These are phyloP conservation scores for Backusella tuberculispora DNA, from an alignment of 192 early-diverging fungal genomes.

Conservation along the genomic window DNA sequence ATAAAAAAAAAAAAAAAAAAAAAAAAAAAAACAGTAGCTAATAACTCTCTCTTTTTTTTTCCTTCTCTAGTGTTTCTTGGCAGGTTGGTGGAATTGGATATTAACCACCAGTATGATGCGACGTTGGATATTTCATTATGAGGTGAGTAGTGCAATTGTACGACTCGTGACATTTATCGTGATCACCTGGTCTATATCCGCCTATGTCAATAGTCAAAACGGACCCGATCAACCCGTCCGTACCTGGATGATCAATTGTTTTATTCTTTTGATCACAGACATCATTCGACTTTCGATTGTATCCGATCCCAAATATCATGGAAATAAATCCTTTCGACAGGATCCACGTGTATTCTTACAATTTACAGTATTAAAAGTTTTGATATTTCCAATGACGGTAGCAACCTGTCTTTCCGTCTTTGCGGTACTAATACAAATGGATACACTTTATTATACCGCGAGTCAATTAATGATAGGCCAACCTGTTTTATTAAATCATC, in stretches of 20 bases:
- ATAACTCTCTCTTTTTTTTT: neutral
- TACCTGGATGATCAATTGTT: slow-evolving; percentile 58
- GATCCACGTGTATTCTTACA: neutral
- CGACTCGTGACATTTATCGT: slow-evolving; percentile 57
- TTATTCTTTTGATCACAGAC: slow-evolving; percentile 48
- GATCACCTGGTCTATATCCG: slow-evolving; percentile 58
- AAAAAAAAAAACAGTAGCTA: no score
- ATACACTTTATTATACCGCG: slow-evolving; percentile 15
- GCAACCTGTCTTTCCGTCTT: slow-evolving; percentile 20
- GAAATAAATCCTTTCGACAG: neutral
- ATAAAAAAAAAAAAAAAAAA: neutral
- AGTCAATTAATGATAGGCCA: slow-evolving; percentile 11
- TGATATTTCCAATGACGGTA: slow-evolving; percentile 16
- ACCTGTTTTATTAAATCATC: neutral
- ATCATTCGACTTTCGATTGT: slow-evolving; percentile 40
- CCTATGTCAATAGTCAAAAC: slow-evolving; percentile 46
- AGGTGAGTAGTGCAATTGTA: slow-evolving; percentile 53
- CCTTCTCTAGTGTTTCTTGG: slow-evolving; percentile 50
- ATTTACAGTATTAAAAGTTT: slow-evolving; percentile 14
- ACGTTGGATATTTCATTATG: slow-evolving; percentile 62
- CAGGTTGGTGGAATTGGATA: slow-evolving; percentile 60
- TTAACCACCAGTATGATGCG: slow-evolving; percentile 59
- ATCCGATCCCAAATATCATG: slow-evolving; percentile 39
- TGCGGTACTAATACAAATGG: slow-evolving; percentile 9
- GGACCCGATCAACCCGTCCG: slow-evolving; percentile 53